phyloP scores from a whole-genome alignment of 164 flowering plant genomes.

The Warburgia ugandensis region DNA sequence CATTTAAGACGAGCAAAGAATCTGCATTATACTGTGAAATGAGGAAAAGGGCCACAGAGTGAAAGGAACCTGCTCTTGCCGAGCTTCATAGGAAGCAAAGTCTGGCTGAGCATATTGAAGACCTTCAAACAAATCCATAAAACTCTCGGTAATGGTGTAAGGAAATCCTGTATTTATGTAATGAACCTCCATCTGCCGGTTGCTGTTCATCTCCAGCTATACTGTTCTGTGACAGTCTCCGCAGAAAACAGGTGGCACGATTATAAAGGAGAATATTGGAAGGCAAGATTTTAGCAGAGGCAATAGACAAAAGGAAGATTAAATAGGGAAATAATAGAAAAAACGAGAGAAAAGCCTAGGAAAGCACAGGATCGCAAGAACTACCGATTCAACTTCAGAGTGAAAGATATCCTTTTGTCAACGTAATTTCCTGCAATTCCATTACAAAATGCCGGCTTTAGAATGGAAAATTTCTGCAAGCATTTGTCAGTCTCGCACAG shows the following conservation, averaged over 20 bases:
- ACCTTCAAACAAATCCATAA: conserved; percentile 65
- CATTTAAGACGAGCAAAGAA: neutral
- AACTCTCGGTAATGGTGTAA: conserved; percentile 50
- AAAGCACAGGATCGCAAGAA: too few relatives aligned
- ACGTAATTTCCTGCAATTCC: conserved; percentile 1
- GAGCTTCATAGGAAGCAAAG: conserved; percentile 27
- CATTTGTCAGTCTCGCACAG: too few relatives aligned
- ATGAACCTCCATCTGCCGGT: conserved; percentile 55
- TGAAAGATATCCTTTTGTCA: neutral
- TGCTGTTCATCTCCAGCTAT: conserved; percentile 28
- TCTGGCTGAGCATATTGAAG: conserved; percentile 33
- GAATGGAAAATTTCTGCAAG: too few relatives aligned
- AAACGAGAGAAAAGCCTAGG: neutral
- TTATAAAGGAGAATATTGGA: neutral
- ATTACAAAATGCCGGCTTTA: neutral
- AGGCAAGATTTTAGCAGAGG: neutral
- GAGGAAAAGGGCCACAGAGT: neutral
- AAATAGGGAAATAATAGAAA: neutral
- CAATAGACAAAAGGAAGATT: neutral
- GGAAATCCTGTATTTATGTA: conserved; percentile 67
- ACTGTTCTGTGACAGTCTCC: conserved; percentile 4
- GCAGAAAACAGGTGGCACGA: too few relatives aligned
- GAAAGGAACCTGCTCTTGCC: conserved; percentile 46
- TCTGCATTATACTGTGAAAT: neutral
- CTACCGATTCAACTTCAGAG: too few relatives aligned